These are phyloP conservation scores for Domatiomyces globalis DNA, from an alignment of 2,329 filamentous ascomycete genomes.

Conservation along the genomic window DNA sequence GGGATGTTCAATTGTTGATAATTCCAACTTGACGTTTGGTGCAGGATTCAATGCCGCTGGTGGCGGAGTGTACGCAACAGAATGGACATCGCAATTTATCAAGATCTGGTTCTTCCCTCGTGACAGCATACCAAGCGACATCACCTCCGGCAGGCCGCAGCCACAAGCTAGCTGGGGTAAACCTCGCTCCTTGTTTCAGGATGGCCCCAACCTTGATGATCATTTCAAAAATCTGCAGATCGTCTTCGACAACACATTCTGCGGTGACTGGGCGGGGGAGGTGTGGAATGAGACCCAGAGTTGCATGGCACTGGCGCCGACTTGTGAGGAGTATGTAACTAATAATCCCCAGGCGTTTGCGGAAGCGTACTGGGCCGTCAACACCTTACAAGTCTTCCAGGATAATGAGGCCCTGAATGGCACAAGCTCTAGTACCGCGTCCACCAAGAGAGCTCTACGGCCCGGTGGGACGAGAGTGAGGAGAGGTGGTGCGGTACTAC, in stretches of 20 bases:
- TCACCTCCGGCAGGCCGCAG: conserved; percentile 31
- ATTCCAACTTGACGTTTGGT: conserved; percentile 31
- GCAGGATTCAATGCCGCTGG: conserved; percentile 37
- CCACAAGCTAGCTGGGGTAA: conserved; percentile 31
- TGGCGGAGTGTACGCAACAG: conserved; percentile 55
- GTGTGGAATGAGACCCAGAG: conserved; percentile 17
- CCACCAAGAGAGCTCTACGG: background rate
- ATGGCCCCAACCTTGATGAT: conserved; percentile 28
- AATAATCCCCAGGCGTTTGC: conserved; percentile 52
- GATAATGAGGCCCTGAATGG: conserved; percentile 5
- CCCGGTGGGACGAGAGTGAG: background rate
- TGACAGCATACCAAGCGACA: conserved; percentile 31
- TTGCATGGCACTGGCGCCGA: conserved; percentile 45
- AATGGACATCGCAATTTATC: conserved; percentile 63
- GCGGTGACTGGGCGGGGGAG: conserved; percentile 27
- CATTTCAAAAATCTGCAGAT: conserved; percentile 32
- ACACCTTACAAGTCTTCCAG: conserved; percentile 52
- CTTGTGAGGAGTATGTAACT: conserved; percentile 58
- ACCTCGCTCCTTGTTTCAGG: conserved; percentile 31
- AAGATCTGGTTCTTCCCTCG: conserved; percentile 51
- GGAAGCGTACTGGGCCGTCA: conserved; percentile 63
- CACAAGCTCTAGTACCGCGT: background rate
- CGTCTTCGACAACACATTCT: conserved; percentile 42
- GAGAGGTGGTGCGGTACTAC: background rate
- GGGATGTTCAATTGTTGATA: conserved; percentile 28